A percentile compares a stretch with the other conserved stretches of the same genome.
Evolutionary conservation across 1,139 yeast species (phyloP).

Genomic region (Torulaspora globosa): DNA sequence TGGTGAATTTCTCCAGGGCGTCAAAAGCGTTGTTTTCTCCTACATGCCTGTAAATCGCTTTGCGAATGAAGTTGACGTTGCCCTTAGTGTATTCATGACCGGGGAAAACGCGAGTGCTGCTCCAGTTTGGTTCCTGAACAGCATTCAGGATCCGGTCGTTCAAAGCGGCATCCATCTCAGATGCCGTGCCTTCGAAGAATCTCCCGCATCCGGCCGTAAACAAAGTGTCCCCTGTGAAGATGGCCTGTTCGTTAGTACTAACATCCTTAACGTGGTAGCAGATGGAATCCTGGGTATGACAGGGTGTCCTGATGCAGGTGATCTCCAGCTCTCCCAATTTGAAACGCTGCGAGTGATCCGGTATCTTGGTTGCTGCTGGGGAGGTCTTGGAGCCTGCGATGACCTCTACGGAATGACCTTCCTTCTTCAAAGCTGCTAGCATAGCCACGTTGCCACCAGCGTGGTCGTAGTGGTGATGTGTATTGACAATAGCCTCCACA

Average conservation of each 20-base stretch:
- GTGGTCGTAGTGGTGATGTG: conserved; percentile 95
- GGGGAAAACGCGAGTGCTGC: conserved; percentile 54
- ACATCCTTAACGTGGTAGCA: conserved; percentile 74
- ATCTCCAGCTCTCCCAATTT: conserved; percentile 53
- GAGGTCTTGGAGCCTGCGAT: conserved; percentile 64
- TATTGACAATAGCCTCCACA: conserved; percentile 76
- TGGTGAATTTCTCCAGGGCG: conserved; percentile 49
- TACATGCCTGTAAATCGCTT: conserved; percentile 49
- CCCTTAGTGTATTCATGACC: conserved; percentile 94
- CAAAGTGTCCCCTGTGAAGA: conserved; percentile 93
- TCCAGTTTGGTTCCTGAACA: conserved; percentile 33
- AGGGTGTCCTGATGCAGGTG: conserved; percentile 89
- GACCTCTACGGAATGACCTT: conserved; percentile 43
- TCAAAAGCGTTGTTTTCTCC: conserved; percentile 49
- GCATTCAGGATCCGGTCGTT: conserved; percentile 63
- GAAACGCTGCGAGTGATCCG: conserved; percentile 33
- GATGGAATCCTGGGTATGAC: conserved; percentile 94
- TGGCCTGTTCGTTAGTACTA: conserved; percentile 59
- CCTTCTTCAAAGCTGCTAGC: conserved; percentile 29
- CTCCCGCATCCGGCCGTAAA: conserved; percentile 96
- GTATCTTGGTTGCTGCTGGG: conserved; percentile 32
- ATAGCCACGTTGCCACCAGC: conserved; percentile 74
- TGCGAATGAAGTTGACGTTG: conserved; percentile 68
- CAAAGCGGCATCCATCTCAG: conserved; percentile 72
- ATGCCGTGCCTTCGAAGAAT: conserved; percentile 86